Percentiles rank a stretch among this genome's conserved stretches.
Evolutionary conservation across 305 asterid genomes (phyloP).

Genomic region (Solanum hybrid): DNA sequence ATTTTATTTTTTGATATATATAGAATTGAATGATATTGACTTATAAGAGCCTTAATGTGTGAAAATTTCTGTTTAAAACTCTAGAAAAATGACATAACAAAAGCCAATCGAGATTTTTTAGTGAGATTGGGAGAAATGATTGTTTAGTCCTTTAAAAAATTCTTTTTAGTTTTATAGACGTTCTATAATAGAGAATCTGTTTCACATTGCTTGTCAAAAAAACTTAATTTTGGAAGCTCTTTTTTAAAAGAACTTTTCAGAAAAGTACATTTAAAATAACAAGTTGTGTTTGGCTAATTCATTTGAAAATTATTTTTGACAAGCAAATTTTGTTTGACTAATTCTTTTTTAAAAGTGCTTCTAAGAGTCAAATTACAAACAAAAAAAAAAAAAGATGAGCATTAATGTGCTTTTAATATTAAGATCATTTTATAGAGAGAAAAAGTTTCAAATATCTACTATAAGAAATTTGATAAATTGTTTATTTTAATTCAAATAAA

Average conservation of each 20-base stretch:
- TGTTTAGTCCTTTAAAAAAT: no score
- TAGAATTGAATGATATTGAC: neutral
- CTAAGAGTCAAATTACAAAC: neutral
- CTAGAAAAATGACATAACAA: neutral
- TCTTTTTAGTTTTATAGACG: no score
- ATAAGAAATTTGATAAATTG: no score
- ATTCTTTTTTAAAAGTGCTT: neutral
- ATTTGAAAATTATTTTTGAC: neutral
- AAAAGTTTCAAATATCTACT: no score
- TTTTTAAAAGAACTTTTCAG: no score
- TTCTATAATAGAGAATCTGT: no score
- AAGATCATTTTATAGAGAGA: neutral
- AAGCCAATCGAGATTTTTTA: neutral
- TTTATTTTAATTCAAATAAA: no score
- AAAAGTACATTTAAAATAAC: no score
- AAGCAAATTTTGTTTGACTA: no score
- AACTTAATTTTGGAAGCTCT: no score
- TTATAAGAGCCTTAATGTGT: neutral
- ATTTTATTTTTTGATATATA: neutral
- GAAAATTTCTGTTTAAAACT: neutral
- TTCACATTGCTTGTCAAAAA: neutral
- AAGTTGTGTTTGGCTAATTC: neutral
- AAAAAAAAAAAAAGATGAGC: neutral
- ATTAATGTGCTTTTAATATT: no score
- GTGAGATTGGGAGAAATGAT: no score